phyloP scores from a whole-genome alignment of 1,284 basidiomycete genomes.

The Mycena sp. region DNA sequence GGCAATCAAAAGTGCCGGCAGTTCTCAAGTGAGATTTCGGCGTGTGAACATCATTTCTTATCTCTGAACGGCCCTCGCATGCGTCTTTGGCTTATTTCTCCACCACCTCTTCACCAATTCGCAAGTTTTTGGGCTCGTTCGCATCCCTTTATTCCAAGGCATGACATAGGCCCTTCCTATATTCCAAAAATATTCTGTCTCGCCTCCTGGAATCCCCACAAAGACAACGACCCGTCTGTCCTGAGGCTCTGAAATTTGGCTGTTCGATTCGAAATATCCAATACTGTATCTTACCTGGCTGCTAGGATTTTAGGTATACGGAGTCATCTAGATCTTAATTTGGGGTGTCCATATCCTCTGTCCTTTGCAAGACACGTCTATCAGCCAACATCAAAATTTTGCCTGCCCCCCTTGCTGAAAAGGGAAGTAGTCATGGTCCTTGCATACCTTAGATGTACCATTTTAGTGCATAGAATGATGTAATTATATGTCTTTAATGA shows the following conservation, averaged over 20 bases:
- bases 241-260: not conserved
- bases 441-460: not conserved
- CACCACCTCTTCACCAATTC: not conserved
- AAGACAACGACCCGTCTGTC: not conserved
- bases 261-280: not conserved
- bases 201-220: not conserved
- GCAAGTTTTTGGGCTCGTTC: not conserved
- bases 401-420: not conserved
- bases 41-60: not conserved
- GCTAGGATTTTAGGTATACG: not conserved
- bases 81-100: not conserved
- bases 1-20: too few species aligned
- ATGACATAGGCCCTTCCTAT: not conserved
- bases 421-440: not conserved
- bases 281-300: slow-evolving; percentile 1
- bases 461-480: not conserved
- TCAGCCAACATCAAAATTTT: not conserved
- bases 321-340: not conserved
- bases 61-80: not conserved
- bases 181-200: not conserved
- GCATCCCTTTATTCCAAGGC: not conserved
- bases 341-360: not conserved
- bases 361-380: not conserved
- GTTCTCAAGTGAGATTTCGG: too few species aligned
- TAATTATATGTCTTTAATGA: not conserved